Conservation (phyloP, 495 filamentous ascomycete genomes). For the Penicillium canariense region DNA sequence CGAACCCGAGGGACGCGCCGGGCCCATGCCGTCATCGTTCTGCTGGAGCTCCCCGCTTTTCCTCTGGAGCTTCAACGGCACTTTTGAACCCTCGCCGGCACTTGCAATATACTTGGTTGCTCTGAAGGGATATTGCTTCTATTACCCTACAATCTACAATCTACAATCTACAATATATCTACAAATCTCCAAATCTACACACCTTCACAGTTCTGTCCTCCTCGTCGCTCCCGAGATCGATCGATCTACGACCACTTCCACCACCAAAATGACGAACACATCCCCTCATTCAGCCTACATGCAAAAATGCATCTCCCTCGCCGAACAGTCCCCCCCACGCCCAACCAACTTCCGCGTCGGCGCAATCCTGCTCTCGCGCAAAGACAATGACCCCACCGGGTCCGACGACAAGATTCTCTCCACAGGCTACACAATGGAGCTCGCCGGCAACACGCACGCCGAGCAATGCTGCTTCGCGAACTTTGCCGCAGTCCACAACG, state of each 20-base stretch:
- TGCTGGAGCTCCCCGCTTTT: slow-evolving; percentile 23
- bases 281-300: slow-evolving; percentile 64
- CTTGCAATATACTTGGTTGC: not conserved
- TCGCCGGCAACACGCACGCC: slow-evolving; percentile 90
- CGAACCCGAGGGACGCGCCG: slow-evolving; percentile 18
- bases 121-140: too few species aligned
- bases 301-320: slow-evolving; percentile 67
- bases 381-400: slow-evolving; percentile 28
- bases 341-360: slow-evolving; percentile 94
- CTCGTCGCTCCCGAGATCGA: too few species aligned
- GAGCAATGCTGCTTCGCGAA: slow-evolving; percentile 90
- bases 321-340: slow-evolving; percentile 73
- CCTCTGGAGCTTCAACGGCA: slow-evolving; percentile 1
- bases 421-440: slow-evolving; percentile 88
- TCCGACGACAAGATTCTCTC: slow-evolving; percentile 62
- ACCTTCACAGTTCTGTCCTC: too few species aligned
- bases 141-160: not conserved
- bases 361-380: slow-evolving; percentile 67
- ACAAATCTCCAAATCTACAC: too few species aligned
- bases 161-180: not conserved
- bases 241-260: not conserved
- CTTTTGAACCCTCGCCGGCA: not conserved
- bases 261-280: slow-evolving; percentile 18
- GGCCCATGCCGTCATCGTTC: slow-evolving; percentile 24
- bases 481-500: slow-evolving; percentile 49